Base-by-base conservation (phyloP, 345 rosid genomes). In the Bretschneidera sinensis region DNA sequence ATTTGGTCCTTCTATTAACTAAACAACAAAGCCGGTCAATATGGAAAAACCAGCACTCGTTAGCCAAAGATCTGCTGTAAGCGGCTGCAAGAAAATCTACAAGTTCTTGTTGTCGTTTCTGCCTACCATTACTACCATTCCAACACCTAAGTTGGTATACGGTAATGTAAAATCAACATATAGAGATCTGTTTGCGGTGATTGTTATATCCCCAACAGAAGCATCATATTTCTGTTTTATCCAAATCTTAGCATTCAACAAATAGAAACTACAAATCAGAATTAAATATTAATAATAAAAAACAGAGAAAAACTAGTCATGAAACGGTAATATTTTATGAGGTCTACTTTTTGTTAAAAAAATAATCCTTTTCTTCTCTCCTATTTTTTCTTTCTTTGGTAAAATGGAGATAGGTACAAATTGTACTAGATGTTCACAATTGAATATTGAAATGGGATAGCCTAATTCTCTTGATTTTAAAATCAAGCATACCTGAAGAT, bases 141-240 rank as follows among this genome's bases (percentile, higher is more conserved):
- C 73, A 0, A 70, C 51, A 1, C 72, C 72, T 16, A 57, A 52
- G 23, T 65, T 45, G 28, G 59, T 57, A 45, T 71, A 79, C 17
- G 84, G 82, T 51, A 71, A 74, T 8, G 84, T 31, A 67, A 82
- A 82, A 25, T 82, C 84, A n/a, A 77, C 87, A 3, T 66, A 65
- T 21, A n/a, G 45, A 0, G 84, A 68, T 24, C 87, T 63, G 54
- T 76, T 72, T 21, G 78, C 70, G 4, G 60, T 49, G 58, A 82
- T 74, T 6, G 82, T 60, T 23, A 67, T 72, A 65, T 82, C 85
- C 21, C 77, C 85, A 39, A 81, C 75, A 28, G 51, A 73, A 23
- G 71, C 83, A 62, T 82, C 84, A 28, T 62, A 74, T 21, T 63
- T 67, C 80, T 81, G 73, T 43, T 66, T 60, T 54, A 9, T 31